Evolutionary conservation across 768 basidiomycete genomes (phyloP), one percentile per base, ranked within the genome.

Genomic region (Kwoniella heveanensis): DNA sequence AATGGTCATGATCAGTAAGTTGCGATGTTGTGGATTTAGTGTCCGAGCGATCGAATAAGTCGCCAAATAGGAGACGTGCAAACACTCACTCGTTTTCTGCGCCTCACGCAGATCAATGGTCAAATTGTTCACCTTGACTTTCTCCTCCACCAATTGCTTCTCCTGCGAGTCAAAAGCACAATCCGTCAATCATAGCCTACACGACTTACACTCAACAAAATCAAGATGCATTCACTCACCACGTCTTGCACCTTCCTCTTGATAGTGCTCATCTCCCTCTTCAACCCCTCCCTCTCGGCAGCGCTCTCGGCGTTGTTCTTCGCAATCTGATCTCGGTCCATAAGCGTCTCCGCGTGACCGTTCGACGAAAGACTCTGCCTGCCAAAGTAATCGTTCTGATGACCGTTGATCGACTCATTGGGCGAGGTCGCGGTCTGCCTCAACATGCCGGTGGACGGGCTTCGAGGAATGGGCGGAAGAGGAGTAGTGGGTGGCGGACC

Each of bases 221-320:
- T 32, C n/a, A n/a, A n/a, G n/a, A n/a, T n/a, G 19, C 5, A 19
- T 26, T 3, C 22, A 59, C 72, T 65, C 57, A 73, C 71, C 6
- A 85, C 87, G 68, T 87, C 85, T 30, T 86, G 81, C 12, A 90
- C 84, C 72, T 84, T 84, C 55, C 46, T 53, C 27, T 60, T 63
- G 24, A 71, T 65, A 37, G 47, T 57, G 32, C 48, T 65, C 36
- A 69, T 58, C 51, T 76, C 73, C 66, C 69, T 73, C 26, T 57
- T 63, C 53, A 74, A 25, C 50, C 58, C 47, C 10, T 62, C 69
- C 29, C 61, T 65, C 17, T 71, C 65, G 68, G 88, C 86, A 10
- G 44, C 15, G 25, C 84, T 83, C 73, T 93, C 94, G 65, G 95
- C 92, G 29, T 82, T 78, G n/a, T 83, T 85, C 68, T 93, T 91